A percentile compares a stretch with the other conserved stretches of the same genome.
Evolutionary conservation across 2,329 filamentous ascomycete species (phyloP).

Genomic region (Knufia fluminis): DNA sequence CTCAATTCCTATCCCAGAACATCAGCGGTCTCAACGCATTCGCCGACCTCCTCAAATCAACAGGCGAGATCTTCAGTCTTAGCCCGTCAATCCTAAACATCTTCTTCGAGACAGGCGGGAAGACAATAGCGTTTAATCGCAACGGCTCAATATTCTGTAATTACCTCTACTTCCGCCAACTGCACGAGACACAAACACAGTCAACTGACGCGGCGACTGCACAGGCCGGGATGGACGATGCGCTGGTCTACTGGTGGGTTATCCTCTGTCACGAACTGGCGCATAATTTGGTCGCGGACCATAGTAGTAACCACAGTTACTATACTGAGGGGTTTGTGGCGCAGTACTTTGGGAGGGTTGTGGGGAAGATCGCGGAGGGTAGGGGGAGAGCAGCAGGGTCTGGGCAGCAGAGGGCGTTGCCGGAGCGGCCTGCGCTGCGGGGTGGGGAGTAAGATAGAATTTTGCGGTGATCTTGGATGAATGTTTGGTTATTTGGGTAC

Average conservation of each 20-base stretch:
- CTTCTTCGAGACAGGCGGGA: slow-evolving; percentile 70
- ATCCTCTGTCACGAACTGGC: slow-evolving; percentile 93
- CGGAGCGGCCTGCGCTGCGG: not conserved
- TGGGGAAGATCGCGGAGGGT: slow-evolving; percentile 12
- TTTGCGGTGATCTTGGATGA: no score
- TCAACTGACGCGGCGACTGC: slow-evolving; percentile 17
- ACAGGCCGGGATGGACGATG: slow-evolving; percentile 52
- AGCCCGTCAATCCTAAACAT: slow-evolving; percentile 64
- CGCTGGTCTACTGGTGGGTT: slow-evolving; percentile 83
- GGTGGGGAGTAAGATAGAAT: no score
- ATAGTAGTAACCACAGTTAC: slow-evolving; percentile 71
- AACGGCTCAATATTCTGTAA: slow-evolving; percentile 90
- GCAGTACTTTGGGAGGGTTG: slow-evolving; percentile 20
- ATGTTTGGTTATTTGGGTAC: no score
- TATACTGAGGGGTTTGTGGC: slow-evolving; percentile 48
- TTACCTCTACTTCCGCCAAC: slow-evolving; percentile 70
- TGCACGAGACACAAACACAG: slow-evolving; percentile 53
- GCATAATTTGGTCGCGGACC: slow-evolving; percentile 75
- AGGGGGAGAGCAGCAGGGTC: not conserved
- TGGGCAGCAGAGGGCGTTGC: not conserved
- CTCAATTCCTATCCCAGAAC: slow-evolving; percentile 53
- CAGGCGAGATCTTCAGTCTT: slow-evolving; percentile 64
- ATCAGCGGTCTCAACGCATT: slow-evolving; percentile 59
- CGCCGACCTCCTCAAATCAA: slow-evolving; percentile 57
- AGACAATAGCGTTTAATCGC: slow-evolving; percentile 86